Evolutionary conservation across 306 rosid species (phyloP).

Genomic region (Prinsepia uniflora): DNA sequence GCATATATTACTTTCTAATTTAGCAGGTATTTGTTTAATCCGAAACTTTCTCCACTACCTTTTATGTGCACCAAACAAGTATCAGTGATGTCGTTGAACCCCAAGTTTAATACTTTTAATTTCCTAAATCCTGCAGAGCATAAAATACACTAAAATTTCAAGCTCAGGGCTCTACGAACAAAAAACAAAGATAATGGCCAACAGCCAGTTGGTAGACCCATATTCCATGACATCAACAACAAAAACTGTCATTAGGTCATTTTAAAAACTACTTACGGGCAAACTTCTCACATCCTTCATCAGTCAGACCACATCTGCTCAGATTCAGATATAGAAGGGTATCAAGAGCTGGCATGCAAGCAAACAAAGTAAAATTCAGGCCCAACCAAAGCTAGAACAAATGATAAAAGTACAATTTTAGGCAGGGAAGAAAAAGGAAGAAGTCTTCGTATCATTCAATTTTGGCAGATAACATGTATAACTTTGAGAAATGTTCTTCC

Average conservation of each 20-base stretch:
- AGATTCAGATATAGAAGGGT: constrained; percentile 70
- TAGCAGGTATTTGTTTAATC: neutral
- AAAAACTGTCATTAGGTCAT: constrained; percentile 4
- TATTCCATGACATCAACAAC: neutral
- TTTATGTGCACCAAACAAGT: constrained; percentile 70
- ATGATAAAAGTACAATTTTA: neutral
- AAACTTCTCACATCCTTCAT: constrained; percentile 60
- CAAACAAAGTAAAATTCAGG: constrained; percentile 21
- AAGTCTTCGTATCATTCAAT: neutral
- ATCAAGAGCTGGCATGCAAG: constrained; percentile 57
- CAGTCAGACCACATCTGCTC: constrained; percentile 63
- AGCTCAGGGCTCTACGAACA: neutral
- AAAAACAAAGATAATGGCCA: neutral
- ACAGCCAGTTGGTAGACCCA: constrained; percentile 12
- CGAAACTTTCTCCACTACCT: constrained; percentile 42
- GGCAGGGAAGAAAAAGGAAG: neutral
- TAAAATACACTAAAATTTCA: constrained; percentile 7
- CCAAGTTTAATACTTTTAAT: constrained; percentile 75
- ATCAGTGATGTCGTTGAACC: constrained; percentile 62
- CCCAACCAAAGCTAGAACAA: constrained; percentile 22
- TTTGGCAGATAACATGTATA: neutral
- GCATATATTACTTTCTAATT: neutral
- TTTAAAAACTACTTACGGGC: constrained; percentile 58
- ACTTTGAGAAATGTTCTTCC: neutral
- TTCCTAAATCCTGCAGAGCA: constrained; percentile 61